A percentile compares a stretch with the other conserved stretches of the same genome.
phyloP scores from a whole-genome alignment of 2,329 filamentous ascomycete genomes.

The Scedosporium boydii region DNA sequence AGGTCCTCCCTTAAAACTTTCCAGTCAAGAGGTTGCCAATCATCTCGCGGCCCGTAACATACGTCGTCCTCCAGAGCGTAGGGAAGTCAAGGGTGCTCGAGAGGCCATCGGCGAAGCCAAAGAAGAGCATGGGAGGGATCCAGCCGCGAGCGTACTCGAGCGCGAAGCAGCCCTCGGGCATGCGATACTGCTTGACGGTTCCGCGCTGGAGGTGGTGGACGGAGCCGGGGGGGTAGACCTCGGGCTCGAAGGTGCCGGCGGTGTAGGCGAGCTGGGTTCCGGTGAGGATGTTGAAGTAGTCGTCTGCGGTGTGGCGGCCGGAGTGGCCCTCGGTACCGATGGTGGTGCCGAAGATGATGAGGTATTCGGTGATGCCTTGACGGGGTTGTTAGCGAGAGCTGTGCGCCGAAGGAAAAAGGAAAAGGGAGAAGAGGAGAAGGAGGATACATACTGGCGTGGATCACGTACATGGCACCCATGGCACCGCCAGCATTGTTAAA shows the following conservation, averaged over 20 bases:
- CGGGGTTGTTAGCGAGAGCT: conserved; percentile 4
- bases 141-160: conserved; percentile 79
- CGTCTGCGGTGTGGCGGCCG: conserved; percentile 82
- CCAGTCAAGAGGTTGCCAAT: conserved; percentile 57
- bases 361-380: conserved; percentile 70
- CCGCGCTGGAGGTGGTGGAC: conserved; percentile 66
- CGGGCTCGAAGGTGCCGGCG: conserved; percentile 55
- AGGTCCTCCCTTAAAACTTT: conserved; percentile 49
- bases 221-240: conserved; percentile 59
- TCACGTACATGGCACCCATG: conserved; percentile 86
- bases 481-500: conserved; percentile 89
- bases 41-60: conserved; percentile 69
- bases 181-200: conserved; percentile 72
- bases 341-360: conserved; percentile 79
- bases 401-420: not conserved
- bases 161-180: conserved; percentile 68
- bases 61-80: conserved; percentile 73
- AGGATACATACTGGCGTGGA: conserved; percentile 62
- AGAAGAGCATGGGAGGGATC: conserved; percentile 89
- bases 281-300: conserved; percentile 86
- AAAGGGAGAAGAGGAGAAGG: not conserved
- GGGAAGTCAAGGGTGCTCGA: conserved; percentile 73
- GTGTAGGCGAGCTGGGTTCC: conserved; percentile 71
- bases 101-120: conserved; percentile 76
- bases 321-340: conserved; percentile 82